Base-by-base conservation (phyloP, 768 basidiomycete genomes). In the Mycena amicta region DNA sequence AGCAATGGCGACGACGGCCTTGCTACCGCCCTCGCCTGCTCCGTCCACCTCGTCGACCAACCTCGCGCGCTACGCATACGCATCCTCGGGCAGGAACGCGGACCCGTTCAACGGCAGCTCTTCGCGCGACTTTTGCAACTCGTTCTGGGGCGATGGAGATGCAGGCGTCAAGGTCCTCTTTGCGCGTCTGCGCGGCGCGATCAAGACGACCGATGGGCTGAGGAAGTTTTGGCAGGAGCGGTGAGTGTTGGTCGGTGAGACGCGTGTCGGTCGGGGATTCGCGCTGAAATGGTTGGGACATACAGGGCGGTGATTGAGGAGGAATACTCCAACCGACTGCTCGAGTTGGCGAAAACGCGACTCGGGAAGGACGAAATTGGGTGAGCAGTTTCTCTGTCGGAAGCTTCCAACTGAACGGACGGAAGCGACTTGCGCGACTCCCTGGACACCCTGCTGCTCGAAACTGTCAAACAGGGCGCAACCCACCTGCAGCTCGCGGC, bases 91-190 rank as follows among this genome's bases (percentile, higher is more conserved):
- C n/a, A n/a, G n/a, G n/a, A n/a, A n/a, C n/a, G n/a, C n/a, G n/a
- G 64, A 65, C 45, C 28, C 59, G 26, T 65, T 57, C 37, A 62
- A 57, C 31, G 64, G 64, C 16, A 62, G 61, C 56, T 50, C 55
- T 0, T 84, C 85, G 5, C 74, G 87, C 65, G 93, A 98, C 76
- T 98, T 94, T 76, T 98, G 95, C 73, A 99, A 98, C 74, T 85
- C 93, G 1, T 98, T 98, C 76, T 98, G 97, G 97, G 93, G 93
- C 15, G 66, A 81, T 25, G 84, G 82, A 25, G 94, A 96, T 76
- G 88, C 83, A 40, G 95, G 95, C 16, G 93, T 92, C 56, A 93
- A 95, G 66, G 93, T 95, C 41, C 77, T 98, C 26, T 90, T 93
- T 70, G 89, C 93, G 33, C 83, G 93, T 61, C 90, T 96, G 86